A percentile compares a stretch with the other conserved stretches of the same genome.
These are phyloP conservation scores for Acmispon strigosus DNA, from an alignment of 306 rosid species.

Conservation along the genomic window DNA sequence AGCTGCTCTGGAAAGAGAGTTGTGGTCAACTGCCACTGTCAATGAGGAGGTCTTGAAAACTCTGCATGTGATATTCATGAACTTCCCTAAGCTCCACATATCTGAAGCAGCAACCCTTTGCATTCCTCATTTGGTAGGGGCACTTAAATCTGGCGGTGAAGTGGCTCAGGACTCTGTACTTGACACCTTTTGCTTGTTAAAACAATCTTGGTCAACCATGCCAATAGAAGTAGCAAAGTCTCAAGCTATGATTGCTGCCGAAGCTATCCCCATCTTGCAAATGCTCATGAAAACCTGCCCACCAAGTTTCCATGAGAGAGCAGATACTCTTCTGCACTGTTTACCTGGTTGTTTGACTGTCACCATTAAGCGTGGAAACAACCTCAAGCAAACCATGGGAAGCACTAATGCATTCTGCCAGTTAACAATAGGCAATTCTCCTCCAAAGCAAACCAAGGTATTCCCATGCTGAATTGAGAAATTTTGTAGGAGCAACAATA, in stretches of 20 bases:
- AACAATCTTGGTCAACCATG: conserved; percentile 95
- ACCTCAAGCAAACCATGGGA: conserved; percentile 94
- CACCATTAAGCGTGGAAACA: conserved; percentile 81
- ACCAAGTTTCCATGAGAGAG: conserved; percentile 96
- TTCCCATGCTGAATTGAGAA: conserved; percentile 1
- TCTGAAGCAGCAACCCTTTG: conserved; percentile 96
- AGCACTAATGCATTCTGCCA: conserved; percentile 92
- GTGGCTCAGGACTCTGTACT: conserved; percentile 85
- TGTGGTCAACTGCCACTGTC: conserved; percentile 88
- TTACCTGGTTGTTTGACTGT: conserved; percentile 98
- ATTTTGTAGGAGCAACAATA: conserved; percentile 2
- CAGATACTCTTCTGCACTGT: conserved; percentile 87
- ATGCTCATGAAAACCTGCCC: conserved; percentile 99
- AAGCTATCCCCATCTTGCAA: conserved; percentile 95
- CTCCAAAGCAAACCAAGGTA: conserved; percentile 98
- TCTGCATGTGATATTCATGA: conserved; percentile 73
- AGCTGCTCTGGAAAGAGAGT: conserved; percentile 93
- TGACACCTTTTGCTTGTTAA: conserved; percentile 72
- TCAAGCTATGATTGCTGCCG: conserved; percentile 86
- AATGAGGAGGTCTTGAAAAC: conserved; percentile 93
- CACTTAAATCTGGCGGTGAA: conserved; percentile 83
- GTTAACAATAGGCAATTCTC: conserved; percentile 84
- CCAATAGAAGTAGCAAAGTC: conserved; percentile 78
- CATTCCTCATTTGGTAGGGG: conserved; percentile 93
- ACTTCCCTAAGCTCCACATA: conserved; percentile 87